A percentile compares a stretch with the other conserved stretches of the same genome.
These are phyloP conservation scores for Wolfiporia cocos DNA, from an alignment of 1,284 basidiomycete genomes.

Conservation along the genomic window DNA sequence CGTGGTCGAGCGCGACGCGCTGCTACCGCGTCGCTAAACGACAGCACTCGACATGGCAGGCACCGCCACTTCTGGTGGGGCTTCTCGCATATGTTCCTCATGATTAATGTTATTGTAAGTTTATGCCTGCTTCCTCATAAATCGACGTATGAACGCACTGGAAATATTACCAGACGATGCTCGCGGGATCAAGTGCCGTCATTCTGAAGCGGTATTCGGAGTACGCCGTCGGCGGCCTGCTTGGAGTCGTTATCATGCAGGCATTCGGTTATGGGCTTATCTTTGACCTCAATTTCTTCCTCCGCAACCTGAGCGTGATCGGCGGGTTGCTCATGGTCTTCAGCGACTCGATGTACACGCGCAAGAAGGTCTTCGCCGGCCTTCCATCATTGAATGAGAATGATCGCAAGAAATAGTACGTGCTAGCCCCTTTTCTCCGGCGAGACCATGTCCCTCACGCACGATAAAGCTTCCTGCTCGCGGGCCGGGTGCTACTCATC, in stretches of 20 bases:
- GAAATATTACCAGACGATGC: conserved; percentile 69
- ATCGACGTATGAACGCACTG: not conserved
- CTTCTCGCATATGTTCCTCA: conserved; percentile 87
- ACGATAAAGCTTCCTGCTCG: conserved; percentile 95
- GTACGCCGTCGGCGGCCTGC: conserved; percentile 83
- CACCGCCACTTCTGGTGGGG: conserved; percentile 96
- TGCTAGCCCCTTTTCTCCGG: conserved; percentile 17
- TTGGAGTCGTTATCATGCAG: conserved; percentile 91
- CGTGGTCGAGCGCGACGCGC: no score
- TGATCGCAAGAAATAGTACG: conserved; percentile 97
- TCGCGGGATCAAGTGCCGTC: conserved; percentile 81
- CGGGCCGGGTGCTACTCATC: conserved; percentile 94
- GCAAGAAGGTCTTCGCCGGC: conserved; percentile 89
- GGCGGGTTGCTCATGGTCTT: conserved; percentile 86
- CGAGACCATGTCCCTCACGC: no score
- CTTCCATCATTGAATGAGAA: conserved; percentile 89
- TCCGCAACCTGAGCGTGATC: conserved; percentile 46
- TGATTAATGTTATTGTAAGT: conserved; percentile 89
- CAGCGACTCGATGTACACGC: conserved; percentile 86
- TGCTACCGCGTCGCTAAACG: no score
- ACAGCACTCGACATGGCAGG: conserved; percentile 34
- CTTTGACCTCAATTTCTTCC: conserved; percentile 97
- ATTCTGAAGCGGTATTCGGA: conserved; percentile 88
- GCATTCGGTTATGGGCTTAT: conserved; percentile 51
- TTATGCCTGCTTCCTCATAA: no score